Conservation (phyloP, 2,329 filamentous ascomycete genomes). For the Periconia macrospinosa region DNA sequence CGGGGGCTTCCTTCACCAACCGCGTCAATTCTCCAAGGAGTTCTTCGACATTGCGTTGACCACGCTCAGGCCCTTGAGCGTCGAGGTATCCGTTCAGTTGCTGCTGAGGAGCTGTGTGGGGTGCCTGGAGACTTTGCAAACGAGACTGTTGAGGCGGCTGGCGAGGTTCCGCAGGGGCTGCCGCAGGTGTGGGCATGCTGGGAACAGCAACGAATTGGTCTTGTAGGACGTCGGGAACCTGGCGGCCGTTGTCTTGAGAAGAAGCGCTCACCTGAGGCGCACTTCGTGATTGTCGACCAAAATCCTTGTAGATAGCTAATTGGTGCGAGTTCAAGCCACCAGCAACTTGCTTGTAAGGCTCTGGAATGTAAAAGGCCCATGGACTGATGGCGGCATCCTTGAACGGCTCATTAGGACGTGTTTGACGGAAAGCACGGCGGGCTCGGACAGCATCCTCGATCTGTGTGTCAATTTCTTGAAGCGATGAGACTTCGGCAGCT, state of each 20-base stretch:
- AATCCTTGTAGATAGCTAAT: conserved; percentile 95
- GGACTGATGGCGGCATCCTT: conserved; percentile 79
- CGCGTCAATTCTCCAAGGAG: conserved; percentile 61
- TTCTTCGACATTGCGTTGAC: conserved; percentile 54
- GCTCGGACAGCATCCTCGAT: conserved; percentile 79
- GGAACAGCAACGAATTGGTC: conserved; percentile 63
- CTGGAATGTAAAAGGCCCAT: conserved; percentile 92
- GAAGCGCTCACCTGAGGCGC: conserved; percentile 58
- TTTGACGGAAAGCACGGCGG: conserved; percentile 73
- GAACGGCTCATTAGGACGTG: conserved; percentile 81
- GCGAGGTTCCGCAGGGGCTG: conserved; percentile 63
- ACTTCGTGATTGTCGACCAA: conserved; percentile 81
- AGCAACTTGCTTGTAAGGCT: conserved; percentile 85
- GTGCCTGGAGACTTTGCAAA: conserved; percentile 39
- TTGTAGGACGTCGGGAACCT: conserved; percentile 64
- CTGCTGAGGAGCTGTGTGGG: conserved; percentile 45
- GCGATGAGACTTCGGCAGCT: conserved; percentile 88
- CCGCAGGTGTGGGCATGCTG: conserved; percentile 64
- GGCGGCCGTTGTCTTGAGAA: conserved; percentile 62
- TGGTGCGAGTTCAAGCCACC: conserved; percentile 87
- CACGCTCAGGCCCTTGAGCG: conserved; percentile 30
- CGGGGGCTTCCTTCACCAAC: conserved; percentile 57
- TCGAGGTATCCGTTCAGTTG: conserved; percentile 66
- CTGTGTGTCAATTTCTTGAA: conserved; percentile 93
- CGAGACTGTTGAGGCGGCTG: conserved; percentile 55